A percentile compares a stretch with the other conserved stretches of the same genome.
Evolutionary conservation across 805 yeast species (phyloP).

Genomic region (Candida anglica): DNA sequence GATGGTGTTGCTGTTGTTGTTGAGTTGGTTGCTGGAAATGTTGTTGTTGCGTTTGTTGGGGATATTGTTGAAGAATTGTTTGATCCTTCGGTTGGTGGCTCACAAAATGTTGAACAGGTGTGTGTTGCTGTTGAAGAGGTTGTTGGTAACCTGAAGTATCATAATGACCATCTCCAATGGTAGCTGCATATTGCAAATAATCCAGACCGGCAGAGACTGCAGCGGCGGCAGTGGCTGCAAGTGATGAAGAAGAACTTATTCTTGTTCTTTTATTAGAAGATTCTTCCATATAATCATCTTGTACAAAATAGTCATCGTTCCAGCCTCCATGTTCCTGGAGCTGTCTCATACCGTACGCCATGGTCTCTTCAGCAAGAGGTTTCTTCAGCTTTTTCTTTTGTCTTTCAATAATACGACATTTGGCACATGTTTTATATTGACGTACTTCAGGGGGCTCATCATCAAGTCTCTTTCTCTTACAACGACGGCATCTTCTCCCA

Average conservation of each 20-base stretch:
- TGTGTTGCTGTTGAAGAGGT: neutral
- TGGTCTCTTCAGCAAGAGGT: slow-evolving; percentile 44
- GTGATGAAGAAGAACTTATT: neutral
- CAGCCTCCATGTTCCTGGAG: slow-evolving; percentile 30
- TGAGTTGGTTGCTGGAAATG: slow-evolving; percentile 9
- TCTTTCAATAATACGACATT: slow-evolving; percentile 54
- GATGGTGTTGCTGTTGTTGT: slow-evolving; percentile 11
- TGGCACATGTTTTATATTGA: slow-evolving; percentile 56
- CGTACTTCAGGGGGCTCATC: slow-evolving; percentile 55
- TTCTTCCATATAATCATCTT: slow-evolving; percentile 28
- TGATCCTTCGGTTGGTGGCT: slow-evolving; percentile 2
- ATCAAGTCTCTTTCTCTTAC: slow-evolving; percentile 52
- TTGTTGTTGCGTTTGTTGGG: slow-evolving; percentile 1
- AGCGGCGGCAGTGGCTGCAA: slow-evolving; percentile 5
- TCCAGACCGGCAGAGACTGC: slow-evolving; percentile 6
- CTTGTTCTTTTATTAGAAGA: slow-evolving; percentile 11
- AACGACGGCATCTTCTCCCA: slow-evolving; percentile 48
- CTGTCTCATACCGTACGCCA: slow-evolving; percentile 43
- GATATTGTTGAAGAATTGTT: neutral
- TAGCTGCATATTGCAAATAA: too few relatives aligned
- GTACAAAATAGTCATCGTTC: slow-evolving; percentile 10
- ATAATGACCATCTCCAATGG: too few relatives aligned
- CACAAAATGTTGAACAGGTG: slow-evolving; percentile 5
- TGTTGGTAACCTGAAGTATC: slow-evolving; percentile 2
- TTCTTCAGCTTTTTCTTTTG: slow-evolving; percentile 39